A percentile compares a stretch with the other conserved stretches of the same genome.
Evolutionary conservation across 768 basidiomycete genomes (phyloP).

Genomic region (Russula olivacea): DNA sequence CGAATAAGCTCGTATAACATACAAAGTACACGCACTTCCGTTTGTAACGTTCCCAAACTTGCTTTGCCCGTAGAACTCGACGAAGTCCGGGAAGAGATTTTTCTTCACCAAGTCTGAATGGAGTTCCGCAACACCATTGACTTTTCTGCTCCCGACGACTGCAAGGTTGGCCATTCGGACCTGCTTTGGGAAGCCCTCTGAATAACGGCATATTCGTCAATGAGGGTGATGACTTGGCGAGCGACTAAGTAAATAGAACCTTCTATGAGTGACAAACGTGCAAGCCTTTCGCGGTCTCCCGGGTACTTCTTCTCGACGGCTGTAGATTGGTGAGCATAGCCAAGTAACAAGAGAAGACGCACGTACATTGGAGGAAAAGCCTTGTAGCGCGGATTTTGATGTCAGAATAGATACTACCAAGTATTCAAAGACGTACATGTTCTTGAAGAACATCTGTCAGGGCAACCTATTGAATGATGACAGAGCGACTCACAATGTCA

Average conservation of each 20-base stretch:
- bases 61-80: slow-evolving; percentile 84
- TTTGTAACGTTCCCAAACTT: slow-evolving; percentile 94
- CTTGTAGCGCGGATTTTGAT: slow-evolving; percentile 29
- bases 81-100: slow-evolving; percentile 86
- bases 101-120: slow-evolving; percentile 85
- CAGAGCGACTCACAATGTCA: slow-evolving; percentile 52
- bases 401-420: slow-evolving; percentile 1
- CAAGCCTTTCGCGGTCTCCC: slow-evolving; percentile 70
- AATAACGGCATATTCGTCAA: neutral
- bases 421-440: slow-evolving; percentile 38
- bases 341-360: neutral
- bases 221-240: neutral
- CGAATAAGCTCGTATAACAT: neutral
- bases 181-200: slow-evolving; percentile 82
- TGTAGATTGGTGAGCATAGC: slow-evolving; percentile 28
- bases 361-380: slow-evolving; percentile 65
- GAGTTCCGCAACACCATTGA: slow-evolving; percentile 96
- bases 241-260: slow-evolving; percentile 36
- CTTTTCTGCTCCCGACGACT: slow-evolving; percentile 78
- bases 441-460: slow-evolving; percentile 33
- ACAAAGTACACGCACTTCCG: slow-evolving; percentile 50
- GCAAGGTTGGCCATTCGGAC: slow-evolving; percentile 91
- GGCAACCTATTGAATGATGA: slow-evolving; percentile 30
- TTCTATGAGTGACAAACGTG: slow-evolving; percentile 90
- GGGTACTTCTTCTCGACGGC: slow-evolving; percentile 91